Evolutionary conservation across 768 basidiomycete genomes (phyloP).

Genomic region (Russula sp.): DNA sequence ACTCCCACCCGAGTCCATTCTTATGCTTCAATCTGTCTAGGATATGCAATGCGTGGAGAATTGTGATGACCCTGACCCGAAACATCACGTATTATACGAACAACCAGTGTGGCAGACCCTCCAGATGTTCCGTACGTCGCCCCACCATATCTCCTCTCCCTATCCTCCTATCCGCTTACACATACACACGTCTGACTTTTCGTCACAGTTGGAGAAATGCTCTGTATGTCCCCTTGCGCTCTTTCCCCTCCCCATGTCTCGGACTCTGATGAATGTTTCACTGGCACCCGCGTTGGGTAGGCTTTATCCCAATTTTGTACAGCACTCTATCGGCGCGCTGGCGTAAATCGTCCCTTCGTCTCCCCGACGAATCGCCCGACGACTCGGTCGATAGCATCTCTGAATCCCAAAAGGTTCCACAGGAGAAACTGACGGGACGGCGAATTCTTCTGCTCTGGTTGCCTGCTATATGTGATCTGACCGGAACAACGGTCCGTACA

Average conservation of each 20-base stretch:
- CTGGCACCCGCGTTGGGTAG: constrained; percentile 40
- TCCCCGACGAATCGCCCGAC: constrained; percentile 41
- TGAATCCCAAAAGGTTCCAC: constrained; percentile 31
- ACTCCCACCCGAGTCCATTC: constrained; percentile 1
- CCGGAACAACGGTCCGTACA: constrained; percentile 76
- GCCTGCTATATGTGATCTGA: constrained; percentile 86
- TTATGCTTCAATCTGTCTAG: constrained; percentile 37
- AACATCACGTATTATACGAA: constrained; percentile 72
- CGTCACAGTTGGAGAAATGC: constrained; percentile 84
- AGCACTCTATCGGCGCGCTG: constrained; percentile 54
- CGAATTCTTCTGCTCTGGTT: constrained; percentile 78
- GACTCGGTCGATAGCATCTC: constrained; percentile 34
- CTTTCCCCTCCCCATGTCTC: constrained; percentile 13
- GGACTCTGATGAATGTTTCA: constrained; percentile 15
- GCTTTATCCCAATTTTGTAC: constrained; percentile 82
- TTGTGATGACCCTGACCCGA: constrained; percentile 64
- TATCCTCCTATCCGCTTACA: constrained; percentile 17
- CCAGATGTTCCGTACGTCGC: constrained; percentile 78
- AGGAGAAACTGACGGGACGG: constrained; percentile 59
- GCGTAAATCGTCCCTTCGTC: constrained; percentile 50
- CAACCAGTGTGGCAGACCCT: constrained; percentile 94
- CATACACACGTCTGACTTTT: constrained; percentile 32
- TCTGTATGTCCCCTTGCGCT: constrained; percentile 56
- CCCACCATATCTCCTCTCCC: constrained; percentile 20
- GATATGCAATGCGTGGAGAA: constrained; percentile 99